These are phyloP conservation scores for Yarrowia galli DNA, from an alignment of 1,139 yeast genomes.

Conservation along the genomic window DNA sequence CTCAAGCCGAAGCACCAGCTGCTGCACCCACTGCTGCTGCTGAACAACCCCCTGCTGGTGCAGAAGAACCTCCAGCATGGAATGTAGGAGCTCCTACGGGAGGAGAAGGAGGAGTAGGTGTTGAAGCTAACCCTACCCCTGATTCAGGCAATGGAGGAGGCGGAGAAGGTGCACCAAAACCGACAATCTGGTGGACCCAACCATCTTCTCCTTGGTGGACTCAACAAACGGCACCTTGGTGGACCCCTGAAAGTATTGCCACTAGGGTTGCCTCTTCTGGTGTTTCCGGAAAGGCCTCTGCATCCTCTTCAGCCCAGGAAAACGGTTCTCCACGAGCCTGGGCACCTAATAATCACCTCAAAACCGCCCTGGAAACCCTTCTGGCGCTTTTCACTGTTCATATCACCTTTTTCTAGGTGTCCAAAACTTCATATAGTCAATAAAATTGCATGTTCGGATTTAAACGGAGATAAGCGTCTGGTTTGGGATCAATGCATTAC, in stretches of 20 bases:
- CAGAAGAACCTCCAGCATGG: not conserved
- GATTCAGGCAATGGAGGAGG: not conserved
- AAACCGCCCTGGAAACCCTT: not conserved
- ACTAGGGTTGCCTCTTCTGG: not conserved
- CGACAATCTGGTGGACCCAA: slow-evolving; percentile 30
- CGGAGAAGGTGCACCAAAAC: too few relatives aligned
- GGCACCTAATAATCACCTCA: not conserved
- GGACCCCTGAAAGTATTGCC: slow-evolving; percentile 8
- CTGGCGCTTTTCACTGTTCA: not conserved
- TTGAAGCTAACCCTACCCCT: not conserved
- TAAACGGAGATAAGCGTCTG: not conserved
- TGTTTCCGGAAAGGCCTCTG: not conserved
- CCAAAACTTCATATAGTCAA: not conserved
- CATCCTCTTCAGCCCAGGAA: not conserved
- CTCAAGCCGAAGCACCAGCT: not conserved
- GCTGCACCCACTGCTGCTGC: not conserved
- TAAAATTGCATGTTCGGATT: not conserved
- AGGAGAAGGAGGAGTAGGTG: not conserved
- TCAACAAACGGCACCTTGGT: slow-evolving; percentile 12
- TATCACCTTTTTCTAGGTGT: not conserved
- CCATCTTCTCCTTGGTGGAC: slow-evolving; percentile 22
- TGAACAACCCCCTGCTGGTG: not conserved
- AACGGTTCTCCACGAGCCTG: not conserved
- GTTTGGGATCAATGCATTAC: not conserved
- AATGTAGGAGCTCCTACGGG: slow-evolving; percentile 10